These are phyloP conservation scores for maize (Zea mays) DNA, from an alignment of 176 grass and related monocot genomes.

Conservation along the genomic window DNA sequence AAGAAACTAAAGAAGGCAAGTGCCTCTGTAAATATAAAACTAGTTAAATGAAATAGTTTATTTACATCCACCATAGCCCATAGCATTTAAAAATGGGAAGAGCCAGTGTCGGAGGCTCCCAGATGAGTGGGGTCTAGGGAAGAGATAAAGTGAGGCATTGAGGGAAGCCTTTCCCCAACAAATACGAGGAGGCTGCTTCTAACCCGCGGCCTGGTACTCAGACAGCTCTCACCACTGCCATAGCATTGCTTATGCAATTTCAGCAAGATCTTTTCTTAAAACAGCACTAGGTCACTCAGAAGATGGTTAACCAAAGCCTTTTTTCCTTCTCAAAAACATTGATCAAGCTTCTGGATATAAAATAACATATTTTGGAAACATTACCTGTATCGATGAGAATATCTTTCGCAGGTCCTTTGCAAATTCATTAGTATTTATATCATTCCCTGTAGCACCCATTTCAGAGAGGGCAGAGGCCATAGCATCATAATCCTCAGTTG, in stretches of 20 bases:
- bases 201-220: too few species aligned
- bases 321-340: not conserved
- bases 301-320: not conserved
- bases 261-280: constrained; percentile 2
- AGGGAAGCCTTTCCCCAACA: too few species aligned
- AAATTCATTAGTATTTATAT: constrained; percentile 79
- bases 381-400: constrained; percentile 94
- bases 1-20: not conserved
- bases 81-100: too few species aligned
- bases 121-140: too few species aligned
- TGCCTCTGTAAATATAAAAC: not conserved
- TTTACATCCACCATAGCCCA: not conserved
- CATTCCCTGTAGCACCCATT: constrained; percentile 90
- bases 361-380: constrained; percentile 23
- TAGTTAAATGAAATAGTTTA: constrained; percentile 13
- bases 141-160: too few species aligned
- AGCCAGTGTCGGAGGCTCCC: too few species aligned
- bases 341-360: constrained; percentile 1
- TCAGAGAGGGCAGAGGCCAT: constrained; percentile 86
- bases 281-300: not conserved
- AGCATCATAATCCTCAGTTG: constrained; percentile 76
- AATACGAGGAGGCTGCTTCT: too few species aligned
- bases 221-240: not conserved
- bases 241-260: constrained; percentile 8
- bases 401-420: constrained; percentile 82